Evolutionary conservation across 495 filamentous ascomycete genomes (phyloP).

Genomic region (Hypoxylon perforatum): DNA sequence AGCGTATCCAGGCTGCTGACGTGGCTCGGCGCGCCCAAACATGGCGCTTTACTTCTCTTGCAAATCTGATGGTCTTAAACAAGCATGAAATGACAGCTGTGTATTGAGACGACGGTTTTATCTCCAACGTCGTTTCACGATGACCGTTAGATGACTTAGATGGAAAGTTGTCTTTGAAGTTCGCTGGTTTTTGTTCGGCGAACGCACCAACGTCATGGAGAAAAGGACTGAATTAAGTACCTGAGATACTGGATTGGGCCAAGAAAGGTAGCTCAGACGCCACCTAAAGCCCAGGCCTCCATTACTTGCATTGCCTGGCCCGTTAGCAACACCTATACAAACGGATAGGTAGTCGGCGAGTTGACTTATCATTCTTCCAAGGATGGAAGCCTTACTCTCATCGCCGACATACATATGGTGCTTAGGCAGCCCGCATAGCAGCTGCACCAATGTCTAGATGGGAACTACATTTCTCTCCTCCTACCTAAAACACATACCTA

Average conservation of each 20-base stretch:
- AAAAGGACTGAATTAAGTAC: constrained; percentile 22
- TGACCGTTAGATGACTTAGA: constrained; percentile 1
- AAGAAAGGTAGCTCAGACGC: constrained; percentile 11
- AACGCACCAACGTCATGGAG: constrained; percentile 1
- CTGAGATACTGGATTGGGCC: constrained; percentile 5
- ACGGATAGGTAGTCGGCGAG: neutral
- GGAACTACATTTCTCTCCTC: neutral
- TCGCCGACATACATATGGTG: constrained; percentile 3
- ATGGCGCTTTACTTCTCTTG: constrained; percentile 26
- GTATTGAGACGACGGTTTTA: neutral
- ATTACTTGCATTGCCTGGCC: neutral
- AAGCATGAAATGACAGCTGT: constrained; percentile 4
- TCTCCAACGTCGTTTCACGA: constrained; percentile 14
- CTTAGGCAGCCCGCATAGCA: constrained; percentile 20
- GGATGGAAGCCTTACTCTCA: constrained; percentile 18
- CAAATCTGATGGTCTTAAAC: constrained; percentile 9
- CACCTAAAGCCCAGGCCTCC: constrained; percentile 19
- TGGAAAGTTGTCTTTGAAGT: neutral
- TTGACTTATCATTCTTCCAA: constrained; percentile 3
- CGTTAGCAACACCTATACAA: constrained; percentile 15
- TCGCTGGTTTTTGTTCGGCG: constrained; percentile 1
- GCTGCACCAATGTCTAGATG: constrained; percentile 1
- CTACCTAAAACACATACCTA: constrained; percentile 19
- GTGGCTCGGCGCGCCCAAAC: constrained; percentile 45
- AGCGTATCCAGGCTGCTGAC: constrained; percentile 57